Conservation (phyloP, 768 basidiomycete genomes). For the Hemileccinum rubropunctum region DNA sequence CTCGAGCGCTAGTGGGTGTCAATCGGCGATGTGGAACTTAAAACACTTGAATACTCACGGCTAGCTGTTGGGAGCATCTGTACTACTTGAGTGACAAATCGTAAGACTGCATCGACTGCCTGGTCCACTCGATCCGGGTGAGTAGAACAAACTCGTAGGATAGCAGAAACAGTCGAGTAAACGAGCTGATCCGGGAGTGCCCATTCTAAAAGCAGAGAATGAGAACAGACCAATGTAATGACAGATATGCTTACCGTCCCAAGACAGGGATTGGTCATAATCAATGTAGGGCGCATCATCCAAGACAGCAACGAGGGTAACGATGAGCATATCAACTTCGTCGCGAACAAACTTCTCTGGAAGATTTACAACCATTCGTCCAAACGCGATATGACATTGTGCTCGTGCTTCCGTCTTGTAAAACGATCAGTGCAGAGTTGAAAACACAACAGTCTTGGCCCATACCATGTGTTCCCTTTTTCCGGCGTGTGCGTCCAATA, state of each 20-base stretch:
- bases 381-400: conserved; percentile 83
- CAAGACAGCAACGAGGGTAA: conserved; percentile 64
- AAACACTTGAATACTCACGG: conserved; percentile 40
- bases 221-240: not conserved
- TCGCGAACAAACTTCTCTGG: conserved; percentile 49
- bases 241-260: conserved; percentile 57
- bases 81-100: conserved; percentile 57
- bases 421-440: not conserved
- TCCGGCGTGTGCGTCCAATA: conserved; percentile 20
- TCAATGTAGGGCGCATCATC: conserved; percentile 71
- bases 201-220: conserved; percentile 60
- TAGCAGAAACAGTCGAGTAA: conserved; percentile 71
- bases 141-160: conserved; percentile 61
- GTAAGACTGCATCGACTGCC: conserved; percentile 57
- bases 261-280: conserved; percentile 75
- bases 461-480: conserved; percentile 58
- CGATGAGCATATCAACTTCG: conserved; percentile 53
- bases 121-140: conserved; percentile 48
- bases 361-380: conserved; percentile 68
- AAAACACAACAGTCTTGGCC: not conserved
- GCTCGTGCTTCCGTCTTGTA: conserved; percentile 64
- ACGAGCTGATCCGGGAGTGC: conserved; percentile 83
- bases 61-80: conserved; percentile 50
- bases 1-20: conserved; percentile 49
- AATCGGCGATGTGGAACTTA: not conserved